A percentile compares a stretch with the other conserved stretches of the same genome.
These are phyloP conservation scores for Ceratocystis albifundus DNA, from an alignment of 2,329 filamentous ascomycete species.

Conservation along the genomic window DNA sequence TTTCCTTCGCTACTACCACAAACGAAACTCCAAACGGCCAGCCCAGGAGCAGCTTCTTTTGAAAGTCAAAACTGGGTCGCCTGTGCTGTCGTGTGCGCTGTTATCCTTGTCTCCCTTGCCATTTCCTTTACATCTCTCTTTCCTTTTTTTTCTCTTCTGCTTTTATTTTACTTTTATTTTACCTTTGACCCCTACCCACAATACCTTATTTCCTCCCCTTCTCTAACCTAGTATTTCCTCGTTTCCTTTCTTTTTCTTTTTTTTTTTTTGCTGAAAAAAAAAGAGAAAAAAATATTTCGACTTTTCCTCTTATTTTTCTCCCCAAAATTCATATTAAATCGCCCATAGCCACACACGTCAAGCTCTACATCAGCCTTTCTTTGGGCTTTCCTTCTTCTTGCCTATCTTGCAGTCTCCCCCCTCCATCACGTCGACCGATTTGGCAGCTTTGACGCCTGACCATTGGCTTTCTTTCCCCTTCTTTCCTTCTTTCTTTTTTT, in stretches of 20 bases:
- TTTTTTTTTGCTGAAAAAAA: neutral
- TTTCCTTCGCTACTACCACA: slow-evolving; percentile 7
- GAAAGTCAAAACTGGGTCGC: neutral
- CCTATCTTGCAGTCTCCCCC: neutral
- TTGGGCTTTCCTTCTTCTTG: neutral
- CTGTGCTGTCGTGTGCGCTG: neutral
- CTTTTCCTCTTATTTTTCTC: neutral
- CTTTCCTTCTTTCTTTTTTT: neutral
- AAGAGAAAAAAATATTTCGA: neutral
- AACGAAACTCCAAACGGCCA: slow-evolving; percentile 6
- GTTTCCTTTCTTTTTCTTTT: neutral
- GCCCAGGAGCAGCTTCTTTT: neutral
- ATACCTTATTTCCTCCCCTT: neutral
- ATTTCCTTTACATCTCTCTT: neutral
- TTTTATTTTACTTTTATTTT: slow-evolving; percentile 9
- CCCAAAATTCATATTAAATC: neutral
- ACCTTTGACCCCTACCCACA: neutral
- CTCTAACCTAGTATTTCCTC: neutral
- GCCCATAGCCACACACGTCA: slow-evolving; percentile 7
- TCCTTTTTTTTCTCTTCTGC: neutral
- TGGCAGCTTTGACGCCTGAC: neutral
- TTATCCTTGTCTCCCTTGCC: neutral
- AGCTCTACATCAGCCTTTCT: neutral
- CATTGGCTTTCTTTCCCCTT: neutral
- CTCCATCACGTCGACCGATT: neutral